Evolutionary conservation across 345 rosid species (phyloP).

Genomic region (Raphanus raphanistrum): DNA sequence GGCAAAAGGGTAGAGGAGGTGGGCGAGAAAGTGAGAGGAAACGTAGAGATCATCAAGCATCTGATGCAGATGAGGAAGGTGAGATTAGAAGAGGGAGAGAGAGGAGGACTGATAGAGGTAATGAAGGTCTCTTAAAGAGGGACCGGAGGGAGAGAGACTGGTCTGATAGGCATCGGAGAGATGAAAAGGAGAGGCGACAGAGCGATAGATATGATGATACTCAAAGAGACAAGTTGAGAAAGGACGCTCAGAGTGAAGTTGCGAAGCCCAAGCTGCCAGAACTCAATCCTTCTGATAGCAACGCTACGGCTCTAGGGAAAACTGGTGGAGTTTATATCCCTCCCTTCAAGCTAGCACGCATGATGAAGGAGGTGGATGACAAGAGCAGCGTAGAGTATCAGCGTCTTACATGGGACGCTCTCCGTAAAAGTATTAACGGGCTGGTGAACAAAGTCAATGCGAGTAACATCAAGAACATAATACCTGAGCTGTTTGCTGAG

Average conservation of each 20-base stretch:
- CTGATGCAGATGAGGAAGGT: constrained; percentile 38
- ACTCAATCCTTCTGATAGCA: constrained; percentile 45
- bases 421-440: constrained; percentile 90
- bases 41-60: constrained; percentile 23
- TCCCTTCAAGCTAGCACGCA: constrained; percentile 80
- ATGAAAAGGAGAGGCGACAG: constrained; percentile 29
- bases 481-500: constrained; percentile 83
- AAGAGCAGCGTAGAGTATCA: constrained; percentile 83
- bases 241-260: constrained; percentile 40
- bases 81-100: constrained; percentile 32
- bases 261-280: constrained; percentile 45
- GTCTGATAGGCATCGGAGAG: constrained; percentile 32
- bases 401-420: constrained; percentile 94
- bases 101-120: constrained; percentile 21
- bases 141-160: constrained; percentile 40
- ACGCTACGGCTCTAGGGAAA: constrained; percentile 46
- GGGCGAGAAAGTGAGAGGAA: constrained; percentile 34
- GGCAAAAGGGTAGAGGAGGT: constrained; percentile 22
- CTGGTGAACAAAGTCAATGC: constrained; percentile 90
- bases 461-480: constrained; percentile 76
- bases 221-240: constrained; percentile 36
- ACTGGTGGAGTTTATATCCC: constrained; percentile 92
- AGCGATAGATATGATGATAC: constrained; percentile 37
- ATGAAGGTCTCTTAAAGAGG: constrained; percentile 29
- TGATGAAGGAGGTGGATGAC: constrained; percentile 88